Evolutionary conservation across 495 filamentous ascomycete genomes (phyloP).

Genomic region (Parathielavia appendiculata): DNA sequence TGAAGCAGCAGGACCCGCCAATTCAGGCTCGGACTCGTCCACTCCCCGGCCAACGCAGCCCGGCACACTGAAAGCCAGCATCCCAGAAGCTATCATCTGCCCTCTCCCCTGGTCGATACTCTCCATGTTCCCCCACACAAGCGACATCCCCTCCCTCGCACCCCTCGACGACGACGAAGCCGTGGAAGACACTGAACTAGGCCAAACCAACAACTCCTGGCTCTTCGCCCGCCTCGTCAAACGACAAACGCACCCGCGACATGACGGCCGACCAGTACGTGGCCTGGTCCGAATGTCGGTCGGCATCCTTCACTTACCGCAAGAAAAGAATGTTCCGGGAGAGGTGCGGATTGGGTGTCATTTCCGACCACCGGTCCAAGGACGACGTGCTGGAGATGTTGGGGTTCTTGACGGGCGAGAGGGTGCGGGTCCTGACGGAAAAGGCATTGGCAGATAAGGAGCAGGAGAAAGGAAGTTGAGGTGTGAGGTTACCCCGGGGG

Average conservation of each 20-base stretch:
- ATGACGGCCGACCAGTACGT: slow-evolving; percentile 2
- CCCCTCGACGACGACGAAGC: not conserved
- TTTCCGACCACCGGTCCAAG: not conserved
- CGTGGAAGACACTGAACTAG: not conserved
- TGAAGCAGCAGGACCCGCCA: not conserved
- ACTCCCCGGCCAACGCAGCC: not conserved
- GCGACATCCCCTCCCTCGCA: not conserved
- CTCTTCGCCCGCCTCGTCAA: slow-evolving; percentile 1
- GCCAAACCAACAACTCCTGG: not conserved
- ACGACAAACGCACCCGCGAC: not conserved
- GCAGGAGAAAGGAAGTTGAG: not conserved
- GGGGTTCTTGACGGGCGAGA: slow-evolving; percentile 2
- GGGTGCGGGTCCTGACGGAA: slow-evolving; percentile 2
- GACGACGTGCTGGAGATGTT: slow-evolving; percentile 1
- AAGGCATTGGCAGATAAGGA: not conserved
- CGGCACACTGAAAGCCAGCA: not conserved
- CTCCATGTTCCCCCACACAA: not conserved
- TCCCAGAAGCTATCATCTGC: not conserved
- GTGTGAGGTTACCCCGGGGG: not conserved
- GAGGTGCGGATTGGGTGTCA: slow-evolving; percentile 1
- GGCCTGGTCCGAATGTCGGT: not conserved
- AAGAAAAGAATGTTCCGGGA: slow-evolving; percentile 1
- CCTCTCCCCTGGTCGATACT: not conserved
- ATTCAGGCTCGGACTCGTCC: not conserved
- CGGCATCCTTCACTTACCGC: slow-evolving; percentile 3